Base-by-base conservation (phyloP, 345 rosid genomes). In the Euphorbia tirucalli region DNA sequence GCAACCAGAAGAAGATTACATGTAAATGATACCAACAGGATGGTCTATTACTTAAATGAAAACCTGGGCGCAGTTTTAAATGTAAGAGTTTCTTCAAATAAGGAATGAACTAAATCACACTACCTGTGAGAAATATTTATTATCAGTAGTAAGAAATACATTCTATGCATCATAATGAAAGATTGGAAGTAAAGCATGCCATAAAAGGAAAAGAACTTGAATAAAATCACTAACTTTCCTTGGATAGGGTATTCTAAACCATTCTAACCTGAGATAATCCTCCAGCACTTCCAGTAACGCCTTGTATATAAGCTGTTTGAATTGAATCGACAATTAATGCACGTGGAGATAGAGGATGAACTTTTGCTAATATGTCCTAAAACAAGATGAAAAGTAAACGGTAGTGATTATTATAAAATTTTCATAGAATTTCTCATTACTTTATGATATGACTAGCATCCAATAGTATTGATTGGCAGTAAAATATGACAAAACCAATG, bases 271-370 rank as follows among this genome's bases (percentile, higher is more conserved):
- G 97, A n/a, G 81, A 48, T 70, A 90, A 65, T 49, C 95, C 95
- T 71, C 98, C 97, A 59, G 98, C 95, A 76, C 93, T 90, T 82
- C 98, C 98, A 71, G 83, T 68, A 69, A 87, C 91, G 18, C 86
- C 92, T 71, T 84, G 83, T 65, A 94, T 79, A 84, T 89, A 94
- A 66, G 88, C 92, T 3, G 97, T 94, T 77, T 92, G 98, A 85
- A 94, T 87, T 56, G 98, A 92, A 83, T 94, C 97, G 60, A 94
- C 76, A 72, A 94, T 78, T 72, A 90, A 76, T 75, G 92, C 95
- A 64, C 89, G 79, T 14, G 97, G 96, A 52, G 87, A 87, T 39
- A 90, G 85, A 56, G 54, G 82, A 67, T 82, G 95, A 71, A 84
- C 81, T 74, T 92, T 92, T 61, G 63, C 74, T 65, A 90, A 69